Evolutionary conservation across 108 stramenopile species (phyloP), one percentile per base, ranked within the genome.

Genomic region (Skeletonema menzelii): DNA sequence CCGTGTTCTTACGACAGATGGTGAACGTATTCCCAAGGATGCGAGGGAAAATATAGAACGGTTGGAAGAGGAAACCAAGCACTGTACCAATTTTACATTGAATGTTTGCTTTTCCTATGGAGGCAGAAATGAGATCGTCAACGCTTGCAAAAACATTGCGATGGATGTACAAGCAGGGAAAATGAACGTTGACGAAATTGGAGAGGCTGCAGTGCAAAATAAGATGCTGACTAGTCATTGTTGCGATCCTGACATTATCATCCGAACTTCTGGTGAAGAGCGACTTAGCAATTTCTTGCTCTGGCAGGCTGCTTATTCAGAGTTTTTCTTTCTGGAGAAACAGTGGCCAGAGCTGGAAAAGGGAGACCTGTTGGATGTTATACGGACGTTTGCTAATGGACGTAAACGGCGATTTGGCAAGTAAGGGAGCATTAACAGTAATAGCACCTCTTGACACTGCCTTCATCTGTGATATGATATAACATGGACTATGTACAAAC

Each of bases 31-130:
- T 46, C 91, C 91, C 8, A 27, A 40, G 4, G 70, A 85, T 67
- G 91, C 91, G 34, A 65, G 63, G 32, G 67, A 26, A 26, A 86
- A 79, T 4, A 58, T 92, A 20, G 56, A 81, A 27, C 73, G 81
- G 15, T 82, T 93, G 87, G 87, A 82, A 4, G 49, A 66, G 6
- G 88, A 91, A 42, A 88, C 89, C 1, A 42, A 73, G 10, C 73
- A 60, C 27, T 73, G 85, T 63, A 79, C 82, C 44, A 77, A 72
- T 20, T 85, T 98, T 69, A 60, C 59, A 12, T 77, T 99, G 85
- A 97, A 97, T 76, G 87, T 99, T 59, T 97, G 96, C 70, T 31
- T 98, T 63, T 91, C 90, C 56, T 98, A 99, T 67, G 98, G 98
- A 12, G 88, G 91, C 32, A 89, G 97, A 20, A 86, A 87, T 12